These are phyloP conservation scores for Quercus lobata DNA, from an alignment of 331 rosid genomes.

Conservation along the genomic window DNA sequence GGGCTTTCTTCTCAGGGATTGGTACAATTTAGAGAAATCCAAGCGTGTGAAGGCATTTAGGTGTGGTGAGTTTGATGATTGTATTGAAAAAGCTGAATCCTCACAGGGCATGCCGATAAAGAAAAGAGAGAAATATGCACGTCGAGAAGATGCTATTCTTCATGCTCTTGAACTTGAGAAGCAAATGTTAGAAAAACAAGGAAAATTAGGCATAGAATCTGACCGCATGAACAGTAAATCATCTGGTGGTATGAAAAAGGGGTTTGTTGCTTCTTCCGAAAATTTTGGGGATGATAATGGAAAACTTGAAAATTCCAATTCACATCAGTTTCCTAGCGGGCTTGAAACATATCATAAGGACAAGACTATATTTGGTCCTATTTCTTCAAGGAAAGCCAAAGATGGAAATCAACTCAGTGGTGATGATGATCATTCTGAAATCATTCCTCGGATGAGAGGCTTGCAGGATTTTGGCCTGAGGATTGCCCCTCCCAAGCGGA, in stretches of 20 bases:
- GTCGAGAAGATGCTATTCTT: conserved; percentile 97
- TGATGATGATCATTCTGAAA: conserved; percentile 47
- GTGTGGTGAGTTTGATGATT: conserved; percentile 96
- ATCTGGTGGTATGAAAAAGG: conserved; percentile 37
- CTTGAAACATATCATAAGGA: conserved; percentile 27
- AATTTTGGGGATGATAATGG: conserved; percentile 33
- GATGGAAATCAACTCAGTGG: conserved; percentile 47
- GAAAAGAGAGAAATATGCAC: conserved; percentile 98
- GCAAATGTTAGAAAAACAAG: conserved; percentile 59
- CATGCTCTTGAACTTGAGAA: conserved; percentile 96
- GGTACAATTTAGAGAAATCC: conserved; percentile 98
- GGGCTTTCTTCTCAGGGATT: conserved; percentile 59
- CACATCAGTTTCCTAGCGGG: conserved; percentile 25
- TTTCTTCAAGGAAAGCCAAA: conserved; percentile 27
- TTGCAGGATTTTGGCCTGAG: conserved; percentile 59
- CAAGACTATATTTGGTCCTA: conserved; percentile 27
- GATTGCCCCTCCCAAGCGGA: conserved; percentile 42
- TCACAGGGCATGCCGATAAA: conserved; percentile 87
- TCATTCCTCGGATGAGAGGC: conserved; percentile 50
- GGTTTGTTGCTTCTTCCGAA: conserved; percentile 29
- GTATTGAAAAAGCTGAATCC: conserved; percentile 90
- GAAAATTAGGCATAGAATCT: conserved; percentile 50
- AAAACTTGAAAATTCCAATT: conserved; percentile 30
- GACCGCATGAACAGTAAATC: conserved; percentile 30
- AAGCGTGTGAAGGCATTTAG: conserved; percentile 96